Percentiles rank a stretch among this genome's conserved stretches.
Conservation (phyloP, 2,329 filamentous ascomycete genomes). For the Chrysoporthe austroafricana region DNA sequence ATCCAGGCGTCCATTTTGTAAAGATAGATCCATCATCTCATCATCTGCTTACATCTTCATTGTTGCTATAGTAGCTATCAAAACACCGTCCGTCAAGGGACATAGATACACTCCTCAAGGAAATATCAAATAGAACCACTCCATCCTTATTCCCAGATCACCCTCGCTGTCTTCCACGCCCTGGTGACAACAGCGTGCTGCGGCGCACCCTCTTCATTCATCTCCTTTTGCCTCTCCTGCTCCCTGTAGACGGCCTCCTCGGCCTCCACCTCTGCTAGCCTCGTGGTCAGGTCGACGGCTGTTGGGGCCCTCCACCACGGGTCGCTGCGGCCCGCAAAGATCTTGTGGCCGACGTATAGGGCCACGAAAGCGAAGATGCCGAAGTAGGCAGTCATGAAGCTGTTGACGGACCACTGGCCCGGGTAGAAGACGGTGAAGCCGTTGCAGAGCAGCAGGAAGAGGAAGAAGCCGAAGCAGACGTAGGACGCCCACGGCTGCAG, state of each 20-base stretch:
- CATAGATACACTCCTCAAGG: too few species aligned
- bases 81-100: too few species aligned
- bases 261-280: neutral
- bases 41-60: too few species aligned
- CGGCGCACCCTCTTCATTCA: neutral
- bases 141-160: too few species aligned
- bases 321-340: slow-evolving; percentile 30
- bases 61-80: too few species aligned
- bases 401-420: slow-evolving; percentile 55
- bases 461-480: slow-evolving; percentile 37
- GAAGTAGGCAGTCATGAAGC: slow-evolving; percentile 68
- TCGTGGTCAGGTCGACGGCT: neutral
- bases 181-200: too few species aligned
- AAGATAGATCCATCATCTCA: too few species aligned
- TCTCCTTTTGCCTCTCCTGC: neutral
- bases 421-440: slow-evolving; percentile 69
- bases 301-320: slow-evolving; percentile 1
- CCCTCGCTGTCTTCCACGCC: too few species aligned
- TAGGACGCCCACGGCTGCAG: slow-evolving; percentile 61
- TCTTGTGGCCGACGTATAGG: slow-evolving; percentile 55
- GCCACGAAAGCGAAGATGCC: slow-evolving; percentile 64
- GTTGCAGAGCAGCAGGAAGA: slow-evolving; percentile 58
- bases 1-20: too few species aligned
- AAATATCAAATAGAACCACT: too few species aligned
- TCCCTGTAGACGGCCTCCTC: neutral